Conservation (phyloP, 2,329 filamentous ascomycete species). For the Fusarium tuaranense region DNA sequence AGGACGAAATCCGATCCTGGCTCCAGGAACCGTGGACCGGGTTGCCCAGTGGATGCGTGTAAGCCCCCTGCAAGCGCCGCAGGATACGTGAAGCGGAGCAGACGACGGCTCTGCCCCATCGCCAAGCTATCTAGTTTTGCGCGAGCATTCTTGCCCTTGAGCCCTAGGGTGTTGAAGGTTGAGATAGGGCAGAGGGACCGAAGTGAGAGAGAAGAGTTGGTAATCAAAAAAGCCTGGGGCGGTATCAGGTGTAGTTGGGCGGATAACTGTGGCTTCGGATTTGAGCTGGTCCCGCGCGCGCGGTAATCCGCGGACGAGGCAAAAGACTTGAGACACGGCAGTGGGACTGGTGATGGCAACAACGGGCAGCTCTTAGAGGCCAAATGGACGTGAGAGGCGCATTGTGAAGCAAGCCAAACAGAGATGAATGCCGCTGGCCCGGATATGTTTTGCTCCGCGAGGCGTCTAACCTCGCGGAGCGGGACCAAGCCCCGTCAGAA, state of each 20-base stretch:
- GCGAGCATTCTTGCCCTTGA: constrained; percentile 10
- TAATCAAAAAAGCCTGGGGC: constrained; percentile 6
- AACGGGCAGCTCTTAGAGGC: constrained; percentile 18
- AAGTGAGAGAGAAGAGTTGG: constrained; percentile 3
- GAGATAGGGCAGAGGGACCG: constrained; percentile 17
- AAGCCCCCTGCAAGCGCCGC: constrained; percentile 22
- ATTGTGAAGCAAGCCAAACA: constrained; percentile 28
- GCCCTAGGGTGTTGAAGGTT: background rate
- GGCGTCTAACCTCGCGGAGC: constrained; percentile 11
- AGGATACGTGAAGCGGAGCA: constrained; percentile 20
- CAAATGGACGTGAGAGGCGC: constrained; percentile 22
- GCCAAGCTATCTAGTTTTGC: constrained; percentile 21
- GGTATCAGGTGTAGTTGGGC: constrained; percentile 11
- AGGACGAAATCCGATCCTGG: constrained; percentile 3
- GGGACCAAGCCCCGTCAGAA: background rate
- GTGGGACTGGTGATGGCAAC: constrained; percentile 4
- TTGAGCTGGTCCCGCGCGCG: constrained; percentile 22
- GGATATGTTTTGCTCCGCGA: constrained; percentile 9
- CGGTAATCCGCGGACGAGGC: constrained; percentile 23
- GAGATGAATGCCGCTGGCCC: constrained; percentile 21
- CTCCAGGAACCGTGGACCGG: constrained; percentile 1
- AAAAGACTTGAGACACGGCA: constrained; percentile 9
- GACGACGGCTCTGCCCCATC: constrained; percentile 16
- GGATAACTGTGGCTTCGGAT: constrained; percentile 25
- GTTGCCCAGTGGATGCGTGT: constrained; percentile 5